phyloP scores from a whole-genome alignment of 1,139 yeast genomes.

The Yamadazyma dushanensis region DNA sequence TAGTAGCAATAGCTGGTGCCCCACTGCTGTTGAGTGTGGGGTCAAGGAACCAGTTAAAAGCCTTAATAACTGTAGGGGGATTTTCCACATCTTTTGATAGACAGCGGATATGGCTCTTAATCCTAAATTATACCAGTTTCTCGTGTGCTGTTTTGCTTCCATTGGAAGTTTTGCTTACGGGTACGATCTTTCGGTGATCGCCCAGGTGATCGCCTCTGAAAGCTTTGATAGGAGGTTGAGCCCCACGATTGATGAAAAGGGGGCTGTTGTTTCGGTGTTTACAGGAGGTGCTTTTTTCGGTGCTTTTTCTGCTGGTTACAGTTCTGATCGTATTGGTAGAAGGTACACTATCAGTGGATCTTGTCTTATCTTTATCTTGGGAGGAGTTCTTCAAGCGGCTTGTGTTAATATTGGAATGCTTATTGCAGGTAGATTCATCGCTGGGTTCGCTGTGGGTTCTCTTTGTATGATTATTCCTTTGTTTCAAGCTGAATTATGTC shows the following conservation, averaged over 20 bases:
- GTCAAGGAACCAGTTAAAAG: background rate
- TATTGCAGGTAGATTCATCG: conserved; percentile 25
- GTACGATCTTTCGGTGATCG: conserved; percentile 25
- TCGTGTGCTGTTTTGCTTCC: conserved; percentile 27
- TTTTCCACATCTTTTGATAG: background rate
- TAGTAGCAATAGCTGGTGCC: background rate
- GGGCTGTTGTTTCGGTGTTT: conserved; percentile 28
- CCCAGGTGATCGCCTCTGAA: conserved; percentile 26
- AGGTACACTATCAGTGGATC: conserved; percentile 20
- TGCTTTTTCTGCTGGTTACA: conserved; percentile 21
- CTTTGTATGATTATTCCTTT: conserved; percentile 22
- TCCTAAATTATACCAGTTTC: conserved; percentile 25
- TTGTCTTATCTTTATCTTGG: conserved; percentile 20
- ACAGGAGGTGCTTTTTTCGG: conserved; percentile 32
- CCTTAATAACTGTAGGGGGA: background rate
- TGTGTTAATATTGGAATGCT: conserved; percentile 19
- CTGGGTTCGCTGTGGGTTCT: conserved; percentile 22
- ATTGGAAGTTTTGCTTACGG: conserved; percentile 28
- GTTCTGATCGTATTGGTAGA: conserved; percentile 22
- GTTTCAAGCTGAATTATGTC: conserved; percentile 24
- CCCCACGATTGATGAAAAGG: conserved; percentile 21
- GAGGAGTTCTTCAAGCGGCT: conserved; percentile 26
- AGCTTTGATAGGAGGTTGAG: conserved; percentile 17
- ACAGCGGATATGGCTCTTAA: conserved; percentile 14
- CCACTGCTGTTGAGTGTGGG: background rate